Evolutionary conservation across 2,329 filamentous ascomycete genomes (phyloP).

Genomic region (Tolypocladium sp.): DNA sequence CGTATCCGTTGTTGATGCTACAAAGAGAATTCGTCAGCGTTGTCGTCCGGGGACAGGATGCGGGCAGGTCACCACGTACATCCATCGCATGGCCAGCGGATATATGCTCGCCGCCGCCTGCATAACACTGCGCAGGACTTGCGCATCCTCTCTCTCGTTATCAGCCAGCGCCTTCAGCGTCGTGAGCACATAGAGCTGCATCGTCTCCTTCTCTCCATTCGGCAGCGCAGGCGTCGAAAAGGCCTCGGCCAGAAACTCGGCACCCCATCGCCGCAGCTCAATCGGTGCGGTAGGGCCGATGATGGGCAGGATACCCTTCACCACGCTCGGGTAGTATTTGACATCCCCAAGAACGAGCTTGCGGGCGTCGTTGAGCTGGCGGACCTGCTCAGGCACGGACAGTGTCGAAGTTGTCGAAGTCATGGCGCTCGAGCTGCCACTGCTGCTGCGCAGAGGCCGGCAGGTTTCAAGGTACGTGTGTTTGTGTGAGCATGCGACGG

Average conservation of each 20-base stretch:
- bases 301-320: constrained; percentile 87
- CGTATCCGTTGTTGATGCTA: constrained; percentile 81
- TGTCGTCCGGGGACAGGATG: neutral
- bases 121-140: constrained; percentile 77
- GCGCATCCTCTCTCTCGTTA: constrained; percentile 63
- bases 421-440: constrained; percentile 29
- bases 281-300: constrained; percentile 66
- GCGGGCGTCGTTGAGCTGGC: constrained; percentile 82
- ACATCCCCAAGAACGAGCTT: constrained; percentile 82
- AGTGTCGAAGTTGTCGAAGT: constrained; percentile 32
- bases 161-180: constrained; percentile 64
- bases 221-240: constrained; percentile 86
- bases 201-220: constrained; percentile 68
- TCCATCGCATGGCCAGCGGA: constrained; percentile 83
- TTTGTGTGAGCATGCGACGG: neutral
- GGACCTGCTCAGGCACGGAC: constrained; percentile 66
- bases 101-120: constrained; percentile 90
- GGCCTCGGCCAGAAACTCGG: constrained; percentile 90
- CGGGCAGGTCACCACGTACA: constrained; percentile 53
- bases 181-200: constrained; percentile 69
- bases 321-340: constrained; percentile 82
- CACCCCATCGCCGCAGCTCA: constrained; percentile 88
- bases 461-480: neutral
- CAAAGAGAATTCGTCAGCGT: constrained; percentile 14
- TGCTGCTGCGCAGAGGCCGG: constrained; percentile 1